Base-by-base conservation (phyloP, 805 yeast genomes). In the Candida endomychidarum region DNA sequence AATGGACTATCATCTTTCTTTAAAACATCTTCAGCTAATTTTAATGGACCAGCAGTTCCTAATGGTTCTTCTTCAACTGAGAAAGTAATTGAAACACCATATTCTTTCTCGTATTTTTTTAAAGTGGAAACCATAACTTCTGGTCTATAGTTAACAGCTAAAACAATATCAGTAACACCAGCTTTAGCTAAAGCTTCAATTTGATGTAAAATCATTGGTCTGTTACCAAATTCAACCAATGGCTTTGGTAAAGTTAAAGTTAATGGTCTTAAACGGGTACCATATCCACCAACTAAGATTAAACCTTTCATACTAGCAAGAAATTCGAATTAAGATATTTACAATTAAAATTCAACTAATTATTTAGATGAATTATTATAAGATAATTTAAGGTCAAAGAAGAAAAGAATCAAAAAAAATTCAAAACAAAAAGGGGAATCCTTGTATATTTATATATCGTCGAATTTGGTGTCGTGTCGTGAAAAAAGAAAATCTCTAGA, bases 11-110 rank as follows among this genome's bases (percentile, higher is more conserved):
- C 82, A 71, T 93, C 98, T 78, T 93, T 93, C 72, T 80, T 86
- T 67, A 93, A 78, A 45, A 93, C 82, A 51, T 84, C 77, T 75
- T 90, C 97, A 54, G 99, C 99, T 58, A 93, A 84, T 72, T 89
- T 91, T 65, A 93, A 79, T 52, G 99, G 99, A 67, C 99, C 99
- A 54, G 98, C 99, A 53, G 99, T 93, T 53, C 98, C 99, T 64
- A 93, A 80, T 46, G 99, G 99, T 77, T 93, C 99, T 64, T 91
- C 93, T 77, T 93, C 99, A 53, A 93, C 97, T 46, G 96, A 88
- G 74, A 95, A 93, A 42, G 97, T 89, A 72, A 93, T 93, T 56
- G 76, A 74, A 51, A 93, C 96, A 67, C 96, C 97, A 70, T 87
- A 93, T 68, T 83, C 88, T 62, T 83, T 74, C 75, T 93, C 98